phyloP scores from a whole-genome alignment of 164 flowering plant species.

The Nelumbo lutea region DNA sequence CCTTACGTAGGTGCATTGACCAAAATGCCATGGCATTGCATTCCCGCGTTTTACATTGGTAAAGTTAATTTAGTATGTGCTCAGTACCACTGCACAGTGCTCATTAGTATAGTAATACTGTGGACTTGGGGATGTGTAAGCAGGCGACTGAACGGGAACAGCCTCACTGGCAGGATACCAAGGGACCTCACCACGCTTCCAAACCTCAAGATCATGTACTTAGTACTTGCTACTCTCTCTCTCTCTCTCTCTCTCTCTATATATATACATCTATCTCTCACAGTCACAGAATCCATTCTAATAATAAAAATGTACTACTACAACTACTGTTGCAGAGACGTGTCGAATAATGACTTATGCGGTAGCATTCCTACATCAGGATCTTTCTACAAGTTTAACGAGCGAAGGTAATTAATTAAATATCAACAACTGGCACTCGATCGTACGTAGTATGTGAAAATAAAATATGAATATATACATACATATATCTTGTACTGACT shows the following conservation, averaged over 20 bases:
- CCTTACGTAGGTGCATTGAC: too few relatives aligned
- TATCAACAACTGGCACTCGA: too few relatives aligned
- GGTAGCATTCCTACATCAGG: slow-evolving; percentile 70
- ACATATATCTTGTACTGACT: too few relatives aligned
- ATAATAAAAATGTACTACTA: background rate
- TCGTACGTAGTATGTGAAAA: background rate
- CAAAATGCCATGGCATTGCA: too few relatives aligned
- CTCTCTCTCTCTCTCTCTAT: slow-evolving; percentile 1
- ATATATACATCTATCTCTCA: background rate
- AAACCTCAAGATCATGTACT: slow-evolving; percentile 64
- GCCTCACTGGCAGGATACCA: slow-evolving; percentile 61
- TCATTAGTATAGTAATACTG: too few relatives aligned
- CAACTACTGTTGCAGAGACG: slow-evolving; percentile 36
- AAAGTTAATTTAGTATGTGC: too few relatives aligned
- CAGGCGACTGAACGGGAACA: slow-evolving; percentile 68
- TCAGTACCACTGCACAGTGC: too few relatives aligned
- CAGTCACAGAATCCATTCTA: background rate
- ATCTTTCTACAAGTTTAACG: slow-evolving; percentile 57
- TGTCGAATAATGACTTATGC: slow-evolving; percentile 65
- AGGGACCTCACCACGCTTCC: slow-evolving; percentile 61
- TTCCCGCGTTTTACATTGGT: too few relatives aligned
- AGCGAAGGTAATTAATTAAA: slow-evolving; percentile 43
- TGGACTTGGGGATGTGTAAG: background rate
- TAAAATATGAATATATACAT: background rate
- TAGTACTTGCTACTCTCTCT: background rate